These are phyloP conservation scores for Hippophae gyantsensis DNA, from an alignment of 306 rosid genomes.

Conservation along the genomic window DNA sequence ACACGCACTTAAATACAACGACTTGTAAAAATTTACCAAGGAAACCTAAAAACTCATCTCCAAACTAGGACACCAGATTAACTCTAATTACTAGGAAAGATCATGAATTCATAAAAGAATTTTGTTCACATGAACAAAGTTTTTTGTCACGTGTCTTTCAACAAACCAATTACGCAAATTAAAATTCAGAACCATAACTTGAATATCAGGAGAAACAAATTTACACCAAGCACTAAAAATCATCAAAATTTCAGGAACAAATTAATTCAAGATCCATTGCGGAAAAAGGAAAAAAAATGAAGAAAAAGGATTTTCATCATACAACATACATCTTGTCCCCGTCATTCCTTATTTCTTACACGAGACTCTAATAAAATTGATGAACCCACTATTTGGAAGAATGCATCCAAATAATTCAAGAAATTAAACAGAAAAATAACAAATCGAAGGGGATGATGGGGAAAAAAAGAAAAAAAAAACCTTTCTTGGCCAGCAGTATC, in stretches of 20 bases:
- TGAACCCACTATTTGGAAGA: not conserved
- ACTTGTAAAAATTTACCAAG: too few species aligned
- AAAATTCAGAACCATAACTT: not conserved
- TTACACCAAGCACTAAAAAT: not conserved
- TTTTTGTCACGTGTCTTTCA: too few species aligned
- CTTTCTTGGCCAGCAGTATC: slow-evolving; percentile 91
- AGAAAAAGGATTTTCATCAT: not conserved
- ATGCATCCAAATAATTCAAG: not conserved
- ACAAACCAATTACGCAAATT: too few species aligned
- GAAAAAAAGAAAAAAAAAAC: slow-evolving; percentile 13
- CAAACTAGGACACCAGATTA: too few species aligned
- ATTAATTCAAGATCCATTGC: not conserved
- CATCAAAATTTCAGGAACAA: not conserved
- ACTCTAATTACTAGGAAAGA: too few species aligned
- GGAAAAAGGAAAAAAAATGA: not conserved
- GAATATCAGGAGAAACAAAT: not conserved
- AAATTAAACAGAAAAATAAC: not conserved
- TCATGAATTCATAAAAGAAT: too few species aligned
- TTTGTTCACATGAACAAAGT: too few species aligned
- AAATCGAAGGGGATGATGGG: not conserved
- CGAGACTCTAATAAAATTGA: not conserved
- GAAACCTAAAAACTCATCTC: too few species aligned
- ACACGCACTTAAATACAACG: too few species aligned
- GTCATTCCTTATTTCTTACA: too few species aligned
- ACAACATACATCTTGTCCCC: not conserved